A percentile compares a stretch with the other conserved stretches of the same genome.
phyloP scores from a whole-genome alignment of 371 early-diverging fungal species.

The Mucor sp. region DNA sequence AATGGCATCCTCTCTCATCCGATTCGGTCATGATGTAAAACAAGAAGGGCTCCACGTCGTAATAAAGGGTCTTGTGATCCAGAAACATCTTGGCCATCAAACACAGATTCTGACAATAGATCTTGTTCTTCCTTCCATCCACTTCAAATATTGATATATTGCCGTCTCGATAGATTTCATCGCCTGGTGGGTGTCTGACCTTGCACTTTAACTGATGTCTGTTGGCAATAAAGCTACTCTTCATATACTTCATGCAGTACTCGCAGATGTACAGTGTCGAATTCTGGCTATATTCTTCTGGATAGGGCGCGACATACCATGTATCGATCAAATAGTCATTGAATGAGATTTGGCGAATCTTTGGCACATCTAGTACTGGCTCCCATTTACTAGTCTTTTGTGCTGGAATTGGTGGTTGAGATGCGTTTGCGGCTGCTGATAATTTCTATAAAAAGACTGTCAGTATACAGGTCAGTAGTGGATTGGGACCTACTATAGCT shows the following conservation, averaged over 20 bases:
- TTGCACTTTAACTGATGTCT: constrained; percentile 88
- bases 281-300: constrained; percentile 87
- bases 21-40: constrained; percentile 95
- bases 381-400: background rate
- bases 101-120: constrained; percentile 98
- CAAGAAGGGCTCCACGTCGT: constrained; percentile 99
- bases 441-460: background rate
- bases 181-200: constrained; percentile 94
- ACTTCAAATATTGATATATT: constrained; percentile 92
- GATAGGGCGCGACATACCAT: constrained; percentile 99
- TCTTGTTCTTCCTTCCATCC: constrained; percentile 94
- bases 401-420: background rate
- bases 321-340: constrained; percentile 87
- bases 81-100: constrained; percentile 98
- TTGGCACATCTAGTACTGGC: constrained; percentile 18
- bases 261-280: constrained; percentile 91
- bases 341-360: constrained; percentile 39
- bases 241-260: constrained; percentile 97
- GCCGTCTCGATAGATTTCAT: constrained; percentile 96
- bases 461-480: background rate
- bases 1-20: constrained; percentile 83
- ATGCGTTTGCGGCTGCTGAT: background rate
- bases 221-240: constrained; percentile 63
- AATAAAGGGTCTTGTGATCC: constrained; percentile 99
- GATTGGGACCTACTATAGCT: background rate